Evolutionary conservation across 768 basidiomycete species (phyloP).

Genomic region (Termitomyces sp.): DNA sequence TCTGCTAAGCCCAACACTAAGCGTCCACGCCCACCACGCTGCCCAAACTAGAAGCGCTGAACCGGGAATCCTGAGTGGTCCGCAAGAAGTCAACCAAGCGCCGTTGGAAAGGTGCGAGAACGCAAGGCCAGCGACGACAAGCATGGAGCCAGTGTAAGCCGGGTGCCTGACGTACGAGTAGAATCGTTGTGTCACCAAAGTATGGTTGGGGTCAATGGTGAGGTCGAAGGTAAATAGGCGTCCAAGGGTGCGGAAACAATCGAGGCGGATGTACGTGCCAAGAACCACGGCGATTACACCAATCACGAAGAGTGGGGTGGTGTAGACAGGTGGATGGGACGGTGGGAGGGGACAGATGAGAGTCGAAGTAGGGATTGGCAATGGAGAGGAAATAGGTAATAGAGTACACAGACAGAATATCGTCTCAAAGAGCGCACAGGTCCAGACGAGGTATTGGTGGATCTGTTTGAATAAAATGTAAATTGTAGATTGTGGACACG

Average conservation of each 20-base stretch:
- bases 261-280: constrained; percentile 38
- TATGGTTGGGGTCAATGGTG: constrained; percentile 39
- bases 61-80: constrained; percentile 21
- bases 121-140: constrained; percentile 37
- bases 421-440: constrained; percentile 18
- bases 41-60: constrained; percentile 24
- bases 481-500: background rate
- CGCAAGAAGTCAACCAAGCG: constrained; percentile 35
- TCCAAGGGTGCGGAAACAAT: constrained; percentile 42
- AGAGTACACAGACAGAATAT: constrained; percentile 15
- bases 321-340: constrained; percentile 17
- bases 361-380: constrained; percentile 29
- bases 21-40: constrained; percentile 41
- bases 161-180: constrained; percentile 48
- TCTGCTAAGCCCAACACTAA: constrained; percentile 39
- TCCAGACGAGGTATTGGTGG: constrained; percentile 18
- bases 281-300: constrained; percentile 31
- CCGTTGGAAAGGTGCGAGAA: constrained; percentile 38
- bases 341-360: constrained; percentile 22
- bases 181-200: constrained; percentile 38
- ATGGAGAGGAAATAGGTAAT: constrained; percentile 18
- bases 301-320: constrained; percentile 30
- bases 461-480: constrained; percentile 3
- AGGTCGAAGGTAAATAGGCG: constrained; percentile 47
- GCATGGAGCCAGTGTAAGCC: constrained; percentile 43